These are phyloP conservation scores for Cunninghamia lanceolata DNA, from an alignment of 75 land plant species.

Conservation along the genomic window DNA sequence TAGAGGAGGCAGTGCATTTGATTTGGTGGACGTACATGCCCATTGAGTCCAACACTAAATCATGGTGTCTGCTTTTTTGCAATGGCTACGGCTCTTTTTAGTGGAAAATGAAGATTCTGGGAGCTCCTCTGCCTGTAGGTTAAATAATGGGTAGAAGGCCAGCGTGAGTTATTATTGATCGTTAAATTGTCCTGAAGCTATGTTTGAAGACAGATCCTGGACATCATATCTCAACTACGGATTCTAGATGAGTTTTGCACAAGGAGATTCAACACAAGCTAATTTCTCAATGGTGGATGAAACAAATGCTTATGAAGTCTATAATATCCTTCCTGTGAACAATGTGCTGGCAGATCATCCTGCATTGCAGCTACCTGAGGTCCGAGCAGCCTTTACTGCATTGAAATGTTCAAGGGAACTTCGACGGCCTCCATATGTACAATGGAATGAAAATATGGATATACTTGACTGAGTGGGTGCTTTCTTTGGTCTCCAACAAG, in stretches of 20 bases:
- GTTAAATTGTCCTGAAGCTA: background rate
- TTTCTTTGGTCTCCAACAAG: constrained; percentile 48
- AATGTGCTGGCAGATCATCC: constrained; percentile 26
- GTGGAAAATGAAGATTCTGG: no score
- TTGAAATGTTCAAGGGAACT: constrained; percentile 17
- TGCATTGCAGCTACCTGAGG: constrained; percentile 33
- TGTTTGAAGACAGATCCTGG: background rate
- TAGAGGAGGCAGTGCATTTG: no score
- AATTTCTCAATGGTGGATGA: constrained; percentile 1
- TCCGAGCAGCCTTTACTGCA: constrained; percentile 37
- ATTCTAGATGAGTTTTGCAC: background rate
- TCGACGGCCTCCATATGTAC: constrained; percentile 18
- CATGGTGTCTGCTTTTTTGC: no score
- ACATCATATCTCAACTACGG: background rate
- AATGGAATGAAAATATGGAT: constrained; percentile 20
- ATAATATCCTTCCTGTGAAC: constrained; percentile 29
- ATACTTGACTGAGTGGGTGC: constrained; percentile 39
- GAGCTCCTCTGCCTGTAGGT: no score
- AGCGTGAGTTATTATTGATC: background rate
- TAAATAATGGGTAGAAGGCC: background rate
- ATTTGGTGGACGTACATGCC: no score
- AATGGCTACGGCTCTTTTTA: no score
- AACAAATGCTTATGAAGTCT: constrained; percentile 4
- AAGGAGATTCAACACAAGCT: background rate
- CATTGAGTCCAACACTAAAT: no score